Evolutionary conservation across 768 basidiomycete genomes (phyloP), one percentile per base, ranked within the genome.

Genomic region (Lyophyllum decastes): DNA sequence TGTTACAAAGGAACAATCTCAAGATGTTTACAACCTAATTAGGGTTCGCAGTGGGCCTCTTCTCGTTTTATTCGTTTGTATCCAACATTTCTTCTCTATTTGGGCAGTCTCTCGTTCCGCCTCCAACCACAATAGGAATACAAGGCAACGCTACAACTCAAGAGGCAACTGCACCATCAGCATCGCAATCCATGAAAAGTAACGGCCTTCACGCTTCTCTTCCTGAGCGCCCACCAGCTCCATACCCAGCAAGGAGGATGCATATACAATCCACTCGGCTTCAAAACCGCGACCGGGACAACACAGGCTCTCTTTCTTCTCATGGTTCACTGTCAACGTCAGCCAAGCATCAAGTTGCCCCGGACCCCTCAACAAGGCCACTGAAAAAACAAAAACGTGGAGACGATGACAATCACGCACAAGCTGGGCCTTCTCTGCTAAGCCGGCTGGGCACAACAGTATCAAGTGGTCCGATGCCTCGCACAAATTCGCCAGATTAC

Each of bases 11-110:
- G 60, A 64, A 53, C 66, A 64, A 58, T 62, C 45, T 60, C 64
- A 57, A 62, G 75, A 68, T 57, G 65, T 82, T 34, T 72, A 77
- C 69, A 68, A 68, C 55, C 75, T 82, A 59, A 78, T 82, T 56
- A 83, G 78, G 82, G 83, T 84, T 82, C 80, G 82, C 79, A 78
- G 64, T 75, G 77, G 77, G 68, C 76, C 66, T 64, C 68, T 75
- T 72, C 66, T 70, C 65, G 50, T 68, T 70, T 66, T 67, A 58
- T 66, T 70, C 58, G 61, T 71, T 70, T 71, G 72, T 72, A 66
- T 63, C 75, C 71, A 72, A 79, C 72, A 59, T 70, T 10, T 67
- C 65, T 73, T 67, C 64, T 76, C 67, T 70, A 51, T 77, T 81
- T 78, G 70, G 73, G 72, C 77, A 82, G 80, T 72, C 73, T 52